Conservation (phyloP, 192 early-diverging fungal genomes). For the Gaertneriomyces sp. region DNA sequence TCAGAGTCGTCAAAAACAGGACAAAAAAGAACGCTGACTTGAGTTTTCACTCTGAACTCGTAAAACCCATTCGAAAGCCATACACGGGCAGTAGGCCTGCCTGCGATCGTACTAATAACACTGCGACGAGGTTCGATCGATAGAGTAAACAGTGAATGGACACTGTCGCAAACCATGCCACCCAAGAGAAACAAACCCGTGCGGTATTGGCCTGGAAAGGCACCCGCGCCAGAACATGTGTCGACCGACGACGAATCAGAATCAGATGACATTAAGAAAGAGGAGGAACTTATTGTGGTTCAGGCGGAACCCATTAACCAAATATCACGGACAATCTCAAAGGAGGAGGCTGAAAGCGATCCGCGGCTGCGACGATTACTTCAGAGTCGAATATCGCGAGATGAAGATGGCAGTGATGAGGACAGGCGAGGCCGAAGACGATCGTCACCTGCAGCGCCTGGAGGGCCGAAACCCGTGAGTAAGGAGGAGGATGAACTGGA, state of each 20-base stretch:
- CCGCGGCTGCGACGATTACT: background rate
- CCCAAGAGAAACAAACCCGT: conserved; percentile 12
- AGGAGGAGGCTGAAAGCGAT: conserved; percentile 22
- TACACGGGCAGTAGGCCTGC: too few species aligned
- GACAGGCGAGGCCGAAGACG: conserved; percentile 1
- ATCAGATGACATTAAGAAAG: conserved; percentile 7
- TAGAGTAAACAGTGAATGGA: too few species aligned
- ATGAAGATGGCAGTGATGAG: background rate
- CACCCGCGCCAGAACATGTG: conserved; percentile 17
- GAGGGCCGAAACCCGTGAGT: conserved; percentile 26
- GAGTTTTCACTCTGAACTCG: too few species aligned
- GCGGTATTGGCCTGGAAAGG: conserved; percentile 49
- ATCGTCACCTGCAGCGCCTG: background rate
- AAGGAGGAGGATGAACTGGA: conserved; percentile 54
- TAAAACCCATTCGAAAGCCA: too few species aligned
- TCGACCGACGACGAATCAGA: conserved; percentile 20
- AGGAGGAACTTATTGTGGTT: background rate
- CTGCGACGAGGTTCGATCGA: too few species aligned
- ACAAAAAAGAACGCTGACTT: too few species aligned
- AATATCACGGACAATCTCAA: background rate
- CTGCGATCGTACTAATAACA: too few species aligned
- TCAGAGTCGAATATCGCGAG: too few species aligned
- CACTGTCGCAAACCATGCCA: too few species aligned
- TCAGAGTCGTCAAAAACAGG: too few species aligned
- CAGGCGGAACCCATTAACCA: background rate